Evolutionary conservation across 2,329 filamentous ascomycete species (phyloP).

Genomic region (Purpureocillium lavendulum): DNA sequence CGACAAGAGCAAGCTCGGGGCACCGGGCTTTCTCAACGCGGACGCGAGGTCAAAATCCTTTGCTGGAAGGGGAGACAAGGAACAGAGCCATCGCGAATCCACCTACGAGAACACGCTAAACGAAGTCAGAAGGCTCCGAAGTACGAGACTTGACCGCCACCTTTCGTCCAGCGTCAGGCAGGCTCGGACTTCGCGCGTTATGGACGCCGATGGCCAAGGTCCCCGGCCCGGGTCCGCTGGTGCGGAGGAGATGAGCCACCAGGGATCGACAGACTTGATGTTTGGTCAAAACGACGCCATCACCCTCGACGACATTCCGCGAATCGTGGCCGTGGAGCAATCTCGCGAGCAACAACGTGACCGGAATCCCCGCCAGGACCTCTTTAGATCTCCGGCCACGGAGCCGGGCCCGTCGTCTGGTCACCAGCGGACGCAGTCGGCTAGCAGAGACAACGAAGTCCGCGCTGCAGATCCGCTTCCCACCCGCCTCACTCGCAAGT

Average conservation of each 20-base stretch:
- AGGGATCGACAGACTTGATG: conserved; percentile 65
- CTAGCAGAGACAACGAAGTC: conserved; percentile 39
- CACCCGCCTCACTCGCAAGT: conserved; percentile 58
- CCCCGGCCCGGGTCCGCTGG: conserved; percentile 70
- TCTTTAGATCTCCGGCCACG: conserved; percentile 48
- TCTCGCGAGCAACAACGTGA: conserved; percentile 74
- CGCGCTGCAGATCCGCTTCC: conserved; percentile 45
- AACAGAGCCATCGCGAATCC: conserved; percentile 54
- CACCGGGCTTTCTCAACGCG: conserved; percentile 40
- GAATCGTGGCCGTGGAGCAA: conserved; percentile 92
- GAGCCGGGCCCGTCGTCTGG: conserved; percentile 48
- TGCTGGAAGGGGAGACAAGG: conserved; percentile 44
- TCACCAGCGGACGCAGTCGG: conserved; percentile 55
- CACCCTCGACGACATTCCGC: conserved; percentile 90
- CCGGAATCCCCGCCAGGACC: conserved; percentile 45
- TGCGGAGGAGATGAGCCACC: conserved; percentile 37
- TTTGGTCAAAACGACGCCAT: conserved; percentile 87
- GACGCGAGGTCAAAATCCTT: conserved; percentile 70
- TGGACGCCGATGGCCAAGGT: conserved; percentile 55
- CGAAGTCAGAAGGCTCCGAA: conserved; percentile 84
- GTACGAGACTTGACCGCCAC: conserved; percentile 89
- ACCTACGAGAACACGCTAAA: conserved; percentile 94
- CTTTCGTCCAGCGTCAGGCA: conserved; percentile 89
- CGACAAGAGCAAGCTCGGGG: conserved; percentile 16
- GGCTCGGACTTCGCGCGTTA: conserved; percentile 81